Percentiles rank a stretch among this genome's conserved stretches.
Conservation (phyloP, 495 filamentous ascomycete species). For the Penicillium macrosclerotiorum region DNA sequence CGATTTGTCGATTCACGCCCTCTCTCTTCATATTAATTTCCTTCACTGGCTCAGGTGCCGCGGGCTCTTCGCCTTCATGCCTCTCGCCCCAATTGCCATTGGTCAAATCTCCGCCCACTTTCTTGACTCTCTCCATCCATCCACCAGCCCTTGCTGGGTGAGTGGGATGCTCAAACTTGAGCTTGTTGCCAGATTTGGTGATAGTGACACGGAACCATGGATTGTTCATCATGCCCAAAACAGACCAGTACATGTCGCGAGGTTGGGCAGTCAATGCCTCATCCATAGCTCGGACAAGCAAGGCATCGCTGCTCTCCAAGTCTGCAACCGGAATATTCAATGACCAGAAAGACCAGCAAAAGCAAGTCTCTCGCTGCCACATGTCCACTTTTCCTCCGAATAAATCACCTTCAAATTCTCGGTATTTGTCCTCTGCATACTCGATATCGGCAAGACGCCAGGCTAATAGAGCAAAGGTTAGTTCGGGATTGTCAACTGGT, state of each 20-base stretch:
- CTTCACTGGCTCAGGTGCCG: slow-evolving; percentile 44
- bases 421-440: slow-evolving; percentile 87
- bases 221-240: slow-evolving; percentile 99
- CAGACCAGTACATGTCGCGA: slow-evolving; percentile 95
- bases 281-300: slow-evolving; percentile 88
- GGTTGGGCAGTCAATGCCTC: slow-evolving; percentile 87
- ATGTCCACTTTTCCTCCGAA: slow-evolving; percentile 82
- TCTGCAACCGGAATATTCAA: slow-evolving; percentile 65
- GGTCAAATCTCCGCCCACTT: slow-evolving; percentile 72
- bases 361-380: slow-evolving; percentile 75
- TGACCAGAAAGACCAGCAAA: slow-evolving; percentile 96
- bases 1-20: slow-evolving; percentile 59
- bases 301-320: slow-evolving; percentile 63
- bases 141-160: slow-evolving; percentile 80
- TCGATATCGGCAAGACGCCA: slow-evolving; percentile 81
- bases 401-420: slow-evolving; percentile 62
- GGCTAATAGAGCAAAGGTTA: slow-evolving; percentile 35
- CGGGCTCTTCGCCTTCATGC: slow-evolving; percentile 54
- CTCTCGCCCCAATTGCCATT: slow-evolving; percentile 90
- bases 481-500: too few species aligned
- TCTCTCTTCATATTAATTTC: slow-evolving; percentile 82
- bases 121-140: slow-evolving; percentile 97
- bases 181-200: slow-evolving; percentile 59
- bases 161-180: slow-evolving; percentile 90
- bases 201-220: slow-evolving; percentile 89